Evolutionary conservation across 2,329 filamentous ascomycete species (phyloP).

Genomic region (Fusarium pseudoanthophilum): DNA sequence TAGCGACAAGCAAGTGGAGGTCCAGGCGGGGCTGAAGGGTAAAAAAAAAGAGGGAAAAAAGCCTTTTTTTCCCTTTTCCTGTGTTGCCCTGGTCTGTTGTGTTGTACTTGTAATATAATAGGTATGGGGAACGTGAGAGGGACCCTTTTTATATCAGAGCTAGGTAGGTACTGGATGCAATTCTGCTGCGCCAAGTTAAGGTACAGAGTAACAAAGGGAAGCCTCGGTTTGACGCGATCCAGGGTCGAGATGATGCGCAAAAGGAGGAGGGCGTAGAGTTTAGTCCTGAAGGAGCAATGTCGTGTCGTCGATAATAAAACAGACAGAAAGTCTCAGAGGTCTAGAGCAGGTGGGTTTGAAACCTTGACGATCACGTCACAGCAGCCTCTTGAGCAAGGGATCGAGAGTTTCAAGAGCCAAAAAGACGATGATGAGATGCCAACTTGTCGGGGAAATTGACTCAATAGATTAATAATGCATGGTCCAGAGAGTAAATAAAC

Average conservation of each 20-base stretch:
- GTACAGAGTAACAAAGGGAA: slow-evolving; percentile 22
- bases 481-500: slow-evolving; percentile 9
- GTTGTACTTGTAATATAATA: slow-evolving; percentile 23
- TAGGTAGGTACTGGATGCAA: slow-evolving; percentile 19
- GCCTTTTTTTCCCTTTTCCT: slow-evolving; percentile 18
- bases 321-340: neutral
- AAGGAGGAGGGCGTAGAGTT: slow-evolving; percentile 22
- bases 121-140: slow-evolving; percentile 9
- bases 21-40: slow-evolving; percentile 25
- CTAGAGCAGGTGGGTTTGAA: slow-evolving; percentile 16
- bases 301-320: slow-evolving; percentile 8
- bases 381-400: slow-evolving; percentile 34
- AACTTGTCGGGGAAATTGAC: slow-evolving; percentile 1
- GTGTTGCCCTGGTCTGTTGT: slow-evolving; percentile 8
- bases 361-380: slow-evolving; percentile 40
- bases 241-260: slow-evolving; percentile 34
- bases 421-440: neutral
- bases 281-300: slow-evolving; percentile 15
- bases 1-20: slow-evolving; percentile 27
- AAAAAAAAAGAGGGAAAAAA: slow-evolving; percentile 24
- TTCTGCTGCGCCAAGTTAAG: slow-evolving; percentile 30
- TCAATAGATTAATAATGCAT: neutral
- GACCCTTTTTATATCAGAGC: slow-evolving; percentile 40
- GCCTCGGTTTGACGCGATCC: slow-evolving; percentile 41
- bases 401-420: neutral